Evolutionary conservation across 306 rosid species (phyloP).

Genomic region (Neltuma alba): DNA sequence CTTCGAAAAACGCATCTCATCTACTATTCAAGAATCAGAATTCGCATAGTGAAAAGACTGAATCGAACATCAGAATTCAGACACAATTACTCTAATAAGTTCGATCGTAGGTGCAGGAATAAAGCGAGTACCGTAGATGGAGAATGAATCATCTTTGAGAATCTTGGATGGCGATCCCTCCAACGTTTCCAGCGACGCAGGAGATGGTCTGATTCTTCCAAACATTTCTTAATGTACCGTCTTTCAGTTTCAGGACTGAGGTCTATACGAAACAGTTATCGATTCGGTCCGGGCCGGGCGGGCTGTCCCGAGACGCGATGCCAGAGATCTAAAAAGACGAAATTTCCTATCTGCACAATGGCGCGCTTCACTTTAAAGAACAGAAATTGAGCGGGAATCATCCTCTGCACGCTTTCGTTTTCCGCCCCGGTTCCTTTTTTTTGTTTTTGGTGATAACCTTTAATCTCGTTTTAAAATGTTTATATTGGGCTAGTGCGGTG

Average conservation of each 20-base stretch:
- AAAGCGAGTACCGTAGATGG: constrained; percentile 69
- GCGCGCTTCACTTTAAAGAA: constrained; percentile 29
- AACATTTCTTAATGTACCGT: constrained; percentile 48
- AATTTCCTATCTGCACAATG: constrained; percentile 4
- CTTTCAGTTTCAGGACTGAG: not conserved
- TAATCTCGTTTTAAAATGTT: not conserved
- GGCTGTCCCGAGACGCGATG: not conserved
- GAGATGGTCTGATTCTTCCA: constrained; percentile 71
- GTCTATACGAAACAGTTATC: not conserved
- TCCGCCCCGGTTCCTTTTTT: not conserved
- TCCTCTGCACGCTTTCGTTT: constrained; percentile 28
- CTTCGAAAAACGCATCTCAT: not conserved
- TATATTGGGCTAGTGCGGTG: not conserved
- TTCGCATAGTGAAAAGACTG: not conserved
- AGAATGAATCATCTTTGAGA: constrained; percentile 72
- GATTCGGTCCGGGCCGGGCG: constrained; percentile 34
- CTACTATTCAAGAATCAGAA: not conserved
- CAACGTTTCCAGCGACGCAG: constrained; percentile 66
- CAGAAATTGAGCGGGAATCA: constrained; percentile 59
- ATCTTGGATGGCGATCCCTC: constrained; percentile 75
- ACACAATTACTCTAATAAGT: not conserved
- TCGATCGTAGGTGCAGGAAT: not conserved
- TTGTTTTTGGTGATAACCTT: not conserved
- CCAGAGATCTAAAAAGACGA: not conserved
- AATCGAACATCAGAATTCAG: no score